Base-by-base conservation (phyloP, 208 protist species). In the Trypanosomatidae sp. region DNA sequence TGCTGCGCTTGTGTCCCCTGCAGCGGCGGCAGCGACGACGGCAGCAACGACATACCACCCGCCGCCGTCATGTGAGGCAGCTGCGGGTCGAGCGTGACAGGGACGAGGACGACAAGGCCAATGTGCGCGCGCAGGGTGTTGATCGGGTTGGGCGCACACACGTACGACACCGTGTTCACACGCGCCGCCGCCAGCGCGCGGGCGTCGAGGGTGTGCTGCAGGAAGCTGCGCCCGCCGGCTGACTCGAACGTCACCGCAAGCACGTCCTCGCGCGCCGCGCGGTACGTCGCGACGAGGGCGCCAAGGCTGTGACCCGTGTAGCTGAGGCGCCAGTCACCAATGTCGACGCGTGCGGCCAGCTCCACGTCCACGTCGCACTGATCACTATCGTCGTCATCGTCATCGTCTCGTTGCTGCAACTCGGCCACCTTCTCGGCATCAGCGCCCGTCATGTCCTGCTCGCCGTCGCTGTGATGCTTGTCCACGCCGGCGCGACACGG, bases 281-380 rank as follows among this genome's bases (percentile, higher is more conserved):
- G 56, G 45, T 61, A 71, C 16, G 79, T 61, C 1, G 87, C 87
- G 39, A 95, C 61, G 52, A 92, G 74, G 28, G 82, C 87, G 16
- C 87, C 87, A 18, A 95, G 72, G 61, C 82, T 92, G 57, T 95
- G 87, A 0, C 87, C 87, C 0, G 87, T 92, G 62, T 95, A 89
- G 41, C 70, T 84, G 16, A 95, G 38, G 33, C 67, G 66, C 65
- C 70, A 91, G 32, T 59, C 52, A 10, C 40, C 52, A 20, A 43
- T 42, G 0, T 46, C 33, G 3, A 37, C 52, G 8, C 30, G 46
- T 7, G 25, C 25, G 20, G 37, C 21, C 21, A 42, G 37, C 21
- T 42, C 37, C 4, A 42, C 37, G n/a, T n/a, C n/a, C n/a, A n/a
- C n/a, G n/a, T n/a, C n/a, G n/a, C n/a, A n/a, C n/a, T n/a, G n/a